phyloP scores from a whole-genome alignment of 305 asterid species.

The Coffea humblotiana region DNA sequence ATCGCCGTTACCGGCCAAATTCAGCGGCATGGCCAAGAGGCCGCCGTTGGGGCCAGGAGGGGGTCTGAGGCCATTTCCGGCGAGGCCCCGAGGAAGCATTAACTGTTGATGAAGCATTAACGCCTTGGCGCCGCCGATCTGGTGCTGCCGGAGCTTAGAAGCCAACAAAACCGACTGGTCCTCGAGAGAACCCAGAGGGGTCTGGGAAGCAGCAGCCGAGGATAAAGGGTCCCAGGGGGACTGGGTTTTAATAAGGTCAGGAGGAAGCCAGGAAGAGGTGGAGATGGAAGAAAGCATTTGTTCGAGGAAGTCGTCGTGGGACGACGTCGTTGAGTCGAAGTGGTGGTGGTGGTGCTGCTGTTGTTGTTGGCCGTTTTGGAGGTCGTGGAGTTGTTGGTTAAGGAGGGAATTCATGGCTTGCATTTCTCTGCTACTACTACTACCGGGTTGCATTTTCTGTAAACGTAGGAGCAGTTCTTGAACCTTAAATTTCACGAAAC shows the following conservation, averaged over 20 bases:
- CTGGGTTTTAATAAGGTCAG: not conserved
- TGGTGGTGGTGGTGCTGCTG: conserved; percentile 24
- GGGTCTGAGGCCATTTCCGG: conserved; percentile 30
- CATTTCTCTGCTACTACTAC: conserved; percentile 35
- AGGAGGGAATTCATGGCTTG: conserved; percentile 39
- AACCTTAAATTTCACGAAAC: not conserved
- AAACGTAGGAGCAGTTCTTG: not conserved
- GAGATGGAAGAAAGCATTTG: conserved; percentile 50
- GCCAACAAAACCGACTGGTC: conserved; percentile 51
- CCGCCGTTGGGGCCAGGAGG: conserved; percentile 26
- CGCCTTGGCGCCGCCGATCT: conserved; percentile 60
- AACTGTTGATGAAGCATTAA: conserved; percentile 61
- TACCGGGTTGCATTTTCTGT: conserved; percentile 29
- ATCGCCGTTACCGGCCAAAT: conserved; percentile 31
- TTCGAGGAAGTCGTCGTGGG: conserved; percentile 47
- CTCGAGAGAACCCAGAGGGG: conserved; percentile 32
- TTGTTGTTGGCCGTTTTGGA: conserved; percentile 28
- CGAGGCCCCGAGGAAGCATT: conserved; percentile 43
- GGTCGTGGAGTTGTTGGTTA: conserved; percentile 35
- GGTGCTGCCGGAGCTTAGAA: conserved; percentile 61
- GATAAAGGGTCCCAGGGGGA: not conserved
- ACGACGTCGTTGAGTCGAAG: conserved; percentile 38
- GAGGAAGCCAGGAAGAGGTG: conserved; percentile 42
- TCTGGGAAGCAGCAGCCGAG: not conserved
- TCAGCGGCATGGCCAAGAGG: conserved; percentile 33